phyloP scores from a whole-genome alignment of 176 grass and related monocot genomes.

The Puccinellia tenuiflora region DNA sequence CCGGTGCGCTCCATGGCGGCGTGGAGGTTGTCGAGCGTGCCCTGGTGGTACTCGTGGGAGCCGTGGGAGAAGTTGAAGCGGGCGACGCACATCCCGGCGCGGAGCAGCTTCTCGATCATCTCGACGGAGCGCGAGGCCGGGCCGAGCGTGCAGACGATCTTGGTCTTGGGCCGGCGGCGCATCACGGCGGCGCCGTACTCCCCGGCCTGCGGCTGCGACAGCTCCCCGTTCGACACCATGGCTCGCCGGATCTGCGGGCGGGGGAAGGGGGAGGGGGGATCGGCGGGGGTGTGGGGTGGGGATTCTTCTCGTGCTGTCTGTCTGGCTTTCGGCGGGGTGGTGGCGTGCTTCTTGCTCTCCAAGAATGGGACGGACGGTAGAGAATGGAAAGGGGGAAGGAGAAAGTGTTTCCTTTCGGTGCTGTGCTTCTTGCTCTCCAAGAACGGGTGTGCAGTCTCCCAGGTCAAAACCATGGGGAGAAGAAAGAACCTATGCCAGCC shows the following conservation, averaged over 20 bases:
- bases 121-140: slow-evolving; percentile 82
- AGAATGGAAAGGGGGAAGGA: not conserved
- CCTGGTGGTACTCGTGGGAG: slow-evolving; percentile 93
- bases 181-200: not conserved
- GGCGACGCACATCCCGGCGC: slow-evolving; percentile 88
- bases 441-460: not conserved
- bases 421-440: slow-evolving; percentile 20
- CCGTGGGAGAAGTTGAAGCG: slow-evolving; percentile 98
- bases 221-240: slow-evolving; percentile 11
- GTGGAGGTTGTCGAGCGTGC: slow-evolving; percentile 78
- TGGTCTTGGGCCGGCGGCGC: slow-evolving; percentile 70
- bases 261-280: not conserved
- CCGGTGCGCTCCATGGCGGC: slow-evolving; percentile 69
- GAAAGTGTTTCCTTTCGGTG: not conserved
- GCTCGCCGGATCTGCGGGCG: slow-evolving; percentile 14
- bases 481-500: not conserved
- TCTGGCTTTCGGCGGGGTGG: not conserved
- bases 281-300: not conserved
- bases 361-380: slow-evolving; percentile 5
- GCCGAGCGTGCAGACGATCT: slow-evolving; percentile 94
- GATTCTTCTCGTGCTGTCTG: not conserved
- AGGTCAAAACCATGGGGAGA: not conserved
- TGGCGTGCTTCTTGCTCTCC: slow-evolving; percentile 8
- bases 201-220: not conserved
- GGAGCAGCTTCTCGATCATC: slow-evolving; percentile 69